phyloP scores from a whole-genome alignment of 768 basidiomycete species.

The Royoungia palumana region DNA sequence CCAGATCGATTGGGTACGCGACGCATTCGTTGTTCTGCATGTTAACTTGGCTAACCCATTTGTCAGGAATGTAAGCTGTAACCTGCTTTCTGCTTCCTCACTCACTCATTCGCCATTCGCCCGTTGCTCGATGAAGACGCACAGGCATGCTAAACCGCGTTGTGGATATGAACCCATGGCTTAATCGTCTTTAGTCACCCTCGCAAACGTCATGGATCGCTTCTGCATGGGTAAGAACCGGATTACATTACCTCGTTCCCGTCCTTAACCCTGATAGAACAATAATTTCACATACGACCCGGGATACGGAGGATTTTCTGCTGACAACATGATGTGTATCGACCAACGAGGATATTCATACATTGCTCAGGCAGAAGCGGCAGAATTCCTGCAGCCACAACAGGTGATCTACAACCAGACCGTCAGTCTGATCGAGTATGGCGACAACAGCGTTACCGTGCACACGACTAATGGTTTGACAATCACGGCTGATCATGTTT shows the following conservation, averaged over 20 bases:
- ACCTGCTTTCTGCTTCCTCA: background rate
- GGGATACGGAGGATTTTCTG: slow-evolving; percentile 56
- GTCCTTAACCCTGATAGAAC: slow-evolving; percentile 35
- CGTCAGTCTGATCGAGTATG: slow-evolving; percentile 47
- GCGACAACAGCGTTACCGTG: slow-evolving; percentile 44
- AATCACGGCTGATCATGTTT: slow-evolving; percentile 52
- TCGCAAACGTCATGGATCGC: slow-evolving; percentile 63
- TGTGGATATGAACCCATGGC: background rate
- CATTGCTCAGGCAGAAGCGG: slow-evolving; percentile 55
- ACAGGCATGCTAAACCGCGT: slow-evolving; percentile 18
- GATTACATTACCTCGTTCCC: background rate
- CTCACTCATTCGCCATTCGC: slow-evolving; percentile 1
- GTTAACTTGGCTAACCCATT: slow-evolving; percentile 1
- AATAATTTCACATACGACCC: slow-evolving; percentile 59
- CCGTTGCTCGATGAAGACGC: slow-evolving; percentile 14
- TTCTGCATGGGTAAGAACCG: slow-evolving; percentile 52
- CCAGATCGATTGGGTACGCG: slow-evolving; percentile 38
- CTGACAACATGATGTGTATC: slow-evolving; percentile 48
- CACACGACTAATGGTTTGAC: slow-evolving; percentile 41
- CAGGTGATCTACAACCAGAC: slow-evolving; percentile 51
- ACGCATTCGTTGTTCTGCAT: background rate
- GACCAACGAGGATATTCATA: slow-evolving; percentile 64
- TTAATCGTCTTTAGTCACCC: slow-evolving; percentile 48
- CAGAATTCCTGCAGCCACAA: slow-evolving; percentile 44
- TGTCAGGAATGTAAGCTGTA: slow-evolving; percentile 29